Percentiles rank a stretch among this genome's conserved stretches.
These are phyloP conservation scores for Sclerotinia borealis DNA, from an alignment of 2,329 filamentous ascomycete species.

Conservation along the genomic window DNA sequence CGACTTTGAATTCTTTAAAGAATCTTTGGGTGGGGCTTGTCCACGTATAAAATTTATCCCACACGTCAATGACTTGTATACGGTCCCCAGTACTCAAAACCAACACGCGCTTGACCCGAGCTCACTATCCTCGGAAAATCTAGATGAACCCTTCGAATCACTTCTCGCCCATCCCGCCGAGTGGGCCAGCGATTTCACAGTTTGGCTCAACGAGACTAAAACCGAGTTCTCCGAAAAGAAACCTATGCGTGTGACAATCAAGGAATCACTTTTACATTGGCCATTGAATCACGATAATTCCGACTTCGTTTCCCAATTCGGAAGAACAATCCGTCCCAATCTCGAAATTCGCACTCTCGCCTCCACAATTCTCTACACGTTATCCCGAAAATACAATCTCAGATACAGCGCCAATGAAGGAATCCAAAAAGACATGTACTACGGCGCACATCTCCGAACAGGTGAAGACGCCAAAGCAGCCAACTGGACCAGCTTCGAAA, in stretches of 20 bases:
- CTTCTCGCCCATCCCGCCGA: conserved; percentile 15
- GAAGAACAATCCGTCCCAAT: conserved; percentile 23
- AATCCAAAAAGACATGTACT: conserved; percentile 29
- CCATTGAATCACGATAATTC: conserved; percentile 21
- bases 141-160: conserved; percentile 3
- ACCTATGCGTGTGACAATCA: conserved; percentile 24
- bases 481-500: background rate
- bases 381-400: conserved; percentile 28
- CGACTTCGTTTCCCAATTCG: conserved; percentile 21
- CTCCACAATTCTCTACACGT: conserved; percentile 24
- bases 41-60: conserved; percentile 17
- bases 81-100: conserved; percentile 14
- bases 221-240: conserved; percentile 15
- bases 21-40: conserved; percentile 17
- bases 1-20: conserved; percentile 22
- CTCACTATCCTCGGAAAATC: background rate
- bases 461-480: conserved; percentile 31
- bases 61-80: conserved; percentile 18
- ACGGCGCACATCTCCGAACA: conserved; percentile 36
- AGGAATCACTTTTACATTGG: conserved; percentile 21
- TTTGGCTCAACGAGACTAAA: conserved; percentile 23
- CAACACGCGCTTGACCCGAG: conserved; percentile 1
- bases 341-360: conserved; percentile 21
- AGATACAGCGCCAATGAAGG: conserved; percentile 27
- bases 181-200: conserved; percentile 24